Evolutionary conservation across 148 eudicot species (phyloP).

Genomic region (Gaultheria prostrata): DNA sequence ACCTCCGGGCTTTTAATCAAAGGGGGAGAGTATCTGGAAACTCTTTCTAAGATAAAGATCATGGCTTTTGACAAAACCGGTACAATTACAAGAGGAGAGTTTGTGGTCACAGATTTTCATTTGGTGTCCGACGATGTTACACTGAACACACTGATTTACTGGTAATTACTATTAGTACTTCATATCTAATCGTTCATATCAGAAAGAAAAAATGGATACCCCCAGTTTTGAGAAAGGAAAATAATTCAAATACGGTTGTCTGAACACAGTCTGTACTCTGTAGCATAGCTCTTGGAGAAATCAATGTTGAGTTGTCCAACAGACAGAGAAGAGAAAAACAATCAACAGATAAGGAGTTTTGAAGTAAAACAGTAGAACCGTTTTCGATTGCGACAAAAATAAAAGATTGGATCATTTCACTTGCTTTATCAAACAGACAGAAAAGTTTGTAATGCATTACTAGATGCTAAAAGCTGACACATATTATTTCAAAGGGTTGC

Average conservation of each 20-base stretch:
- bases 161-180: conserved; percentile 26
- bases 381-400: no score
- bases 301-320: no score
- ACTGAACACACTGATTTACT: conserved; percentile 46
- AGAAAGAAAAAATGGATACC: not conserved
- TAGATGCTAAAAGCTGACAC: no score
- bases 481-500: conserved; percentile 52
- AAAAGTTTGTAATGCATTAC: not conserved
- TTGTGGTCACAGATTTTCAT: conserved; percentile 43
- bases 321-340: no score
- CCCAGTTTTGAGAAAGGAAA: no score
- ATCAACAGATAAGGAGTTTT: no score
- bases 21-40: conserved; percentile 86
- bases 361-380: no score
- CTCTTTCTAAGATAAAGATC: conserved; percentile 58
- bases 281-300: no score
- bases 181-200: not conserved
- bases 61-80: conserved; percentile 93
- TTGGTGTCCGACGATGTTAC: conserved; percentile 43
- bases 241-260: no score
- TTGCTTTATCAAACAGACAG: not conserved
- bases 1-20: conserved; percentile 70
- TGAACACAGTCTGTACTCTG: no score
- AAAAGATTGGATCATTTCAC: not conserved
- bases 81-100: conserved; percentile 85